Conservation (phyloP, 768 basidiomycete species). For the Pleurotus sapidus region DNA sequence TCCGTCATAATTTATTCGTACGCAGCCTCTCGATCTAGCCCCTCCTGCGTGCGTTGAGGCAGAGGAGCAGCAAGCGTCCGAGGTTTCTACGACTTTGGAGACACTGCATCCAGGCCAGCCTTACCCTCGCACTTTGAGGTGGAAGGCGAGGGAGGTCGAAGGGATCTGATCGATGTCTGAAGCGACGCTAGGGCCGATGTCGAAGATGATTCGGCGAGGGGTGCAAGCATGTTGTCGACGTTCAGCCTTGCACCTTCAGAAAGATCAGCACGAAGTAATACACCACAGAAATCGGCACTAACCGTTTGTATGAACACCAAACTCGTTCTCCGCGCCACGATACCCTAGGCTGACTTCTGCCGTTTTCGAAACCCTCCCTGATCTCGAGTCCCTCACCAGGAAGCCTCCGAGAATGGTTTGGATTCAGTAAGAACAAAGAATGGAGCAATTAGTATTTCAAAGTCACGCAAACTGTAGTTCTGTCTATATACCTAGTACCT, state of each 20-base stretch:
- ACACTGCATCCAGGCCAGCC: background rate
- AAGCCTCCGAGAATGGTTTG: too few relatives aligned
- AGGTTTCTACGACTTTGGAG: slow-evolving; percentile 10
- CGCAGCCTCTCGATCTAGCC: slow-evolving; percentile 89
- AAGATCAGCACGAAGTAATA: background rate
- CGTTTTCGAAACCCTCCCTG: slow-evolving; percentile 64
- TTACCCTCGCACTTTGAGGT: slow-evolving; percentile 45
- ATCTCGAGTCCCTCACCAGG: slow-evolving; percentile 37
- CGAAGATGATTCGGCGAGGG: slow-evolving; percentile 63
- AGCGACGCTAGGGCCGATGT: slow-evolving; percentile 46
- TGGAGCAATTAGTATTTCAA: too few relatives aligned
- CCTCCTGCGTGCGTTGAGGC: slow-evolving; percentile 83
- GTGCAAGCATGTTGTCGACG: slow-evolving; percentile 74
- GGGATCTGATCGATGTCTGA: slow-evolving; percentile 65
- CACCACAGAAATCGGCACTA: slow-evolving; percentile 9
- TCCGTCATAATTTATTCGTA: slow-evolving; percentile 92
- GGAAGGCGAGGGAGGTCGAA: slow-evolving; percentile 40
- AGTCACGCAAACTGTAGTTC: too few relatives aligned
- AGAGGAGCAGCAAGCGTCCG: slow-evolving; percentile 78
- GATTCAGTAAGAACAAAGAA: too few relatives aligned
- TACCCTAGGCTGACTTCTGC: slow-evolving; percentile 47
- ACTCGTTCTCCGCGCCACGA: slow-evolving; percentile 74
- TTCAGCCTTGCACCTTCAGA: slow-evolving; percentile 53
- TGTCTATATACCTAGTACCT: too few relatives aligned
- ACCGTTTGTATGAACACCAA: slow-evolving; percentile 56